Evolutionary conservation across 345 rosid species (phyloP).

Genomic region (Aquilaria sinensis): DNA sequence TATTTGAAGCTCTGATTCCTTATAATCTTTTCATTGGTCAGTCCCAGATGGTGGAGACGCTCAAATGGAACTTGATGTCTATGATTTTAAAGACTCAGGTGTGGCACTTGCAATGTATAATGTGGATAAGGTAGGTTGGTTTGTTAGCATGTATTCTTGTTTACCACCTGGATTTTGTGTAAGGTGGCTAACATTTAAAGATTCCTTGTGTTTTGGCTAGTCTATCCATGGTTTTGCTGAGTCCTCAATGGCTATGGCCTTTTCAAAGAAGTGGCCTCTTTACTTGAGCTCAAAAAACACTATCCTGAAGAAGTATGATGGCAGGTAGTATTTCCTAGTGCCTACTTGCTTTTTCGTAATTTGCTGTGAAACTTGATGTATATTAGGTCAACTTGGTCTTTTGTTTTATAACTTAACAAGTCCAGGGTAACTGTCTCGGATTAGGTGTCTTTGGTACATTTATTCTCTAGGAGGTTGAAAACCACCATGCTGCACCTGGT

Average conservation of each 20-base stretch:
- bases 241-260: slow-evolving; percentile 85
- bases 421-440: background rate
- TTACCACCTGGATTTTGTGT: slow-evolving; percentile 5
- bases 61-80: slow-evolving; percentile 66
- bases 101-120: slow-evolving; percentile 96
- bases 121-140: slow-evolving; percentile 70
- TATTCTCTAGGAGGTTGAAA: background rate
- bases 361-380: background rate
- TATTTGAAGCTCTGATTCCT: background rate
- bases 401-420: background rate
- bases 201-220: slow-evolving; percentile 31
- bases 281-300: slow-evolving; percentile 98
- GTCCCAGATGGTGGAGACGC: slow-evolving; percentile 70
- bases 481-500: background rate
- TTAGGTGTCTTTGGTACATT: background rate
- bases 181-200: slow-evolving; percentile 13
- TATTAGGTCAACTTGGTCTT: slow-evolving; percentile 1
- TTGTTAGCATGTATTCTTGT: slow-evolving; percentile 3
- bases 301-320: slow-evolving; percentile 94
- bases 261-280: slow-evolving; percentile 89
- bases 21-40: slow-evolving; percentile 19
- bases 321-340: slow-evolving; percentile 55
- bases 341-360: background rate
- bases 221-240: slow-evolving; percentile 91
- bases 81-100: slow-evolving; percentile 89